Conservation (phyloP, 2,329 filamentous ascomycete species). For the Stemphylium vesicarium region DNA sequence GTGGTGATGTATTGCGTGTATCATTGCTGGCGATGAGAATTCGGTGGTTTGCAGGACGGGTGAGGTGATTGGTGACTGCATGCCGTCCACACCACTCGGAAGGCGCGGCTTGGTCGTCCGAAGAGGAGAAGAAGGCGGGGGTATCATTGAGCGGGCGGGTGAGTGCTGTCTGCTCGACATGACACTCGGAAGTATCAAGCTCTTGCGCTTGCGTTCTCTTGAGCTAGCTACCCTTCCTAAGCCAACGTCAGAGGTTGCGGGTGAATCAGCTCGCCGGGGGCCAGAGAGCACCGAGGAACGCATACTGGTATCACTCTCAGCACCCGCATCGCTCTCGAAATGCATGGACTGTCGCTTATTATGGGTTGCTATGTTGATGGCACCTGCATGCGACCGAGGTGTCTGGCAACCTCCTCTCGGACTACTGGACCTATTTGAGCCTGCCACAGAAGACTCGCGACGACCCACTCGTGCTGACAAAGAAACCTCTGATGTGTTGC, state of each 20-base stretch:
- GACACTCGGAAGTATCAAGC: constrained; percentile 79
- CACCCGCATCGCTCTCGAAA: constrained; percentile 81
- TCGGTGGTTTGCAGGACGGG: constrained; percentile 85
- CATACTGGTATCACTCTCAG: constrained; percentile 86
- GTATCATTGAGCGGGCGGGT: constrained; percentile 74
- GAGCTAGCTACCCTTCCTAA: constrained; percentile 78
- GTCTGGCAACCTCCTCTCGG: constrained; percentile 84
- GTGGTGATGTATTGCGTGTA: constrained; percentile 68
- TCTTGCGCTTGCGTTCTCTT: constrained; percentile 83
- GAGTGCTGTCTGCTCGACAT: constrained; percentile 87
- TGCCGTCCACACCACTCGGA: constrained; percentile 64
- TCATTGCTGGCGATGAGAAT: constrained; percentile 74
- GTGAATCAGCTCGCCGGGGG: constrained; percentile 81
- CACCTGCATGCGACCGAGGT: constrained; percentile 78
- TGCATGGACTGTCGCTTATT: constrained; percentile 79
- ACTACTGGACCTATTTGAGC: constrained; percentile 85
- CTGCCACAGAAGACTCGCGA: constrained; percentile 67
- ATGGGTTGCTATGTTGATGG: constrained; percentile 62
- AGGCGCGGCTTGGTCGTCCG: constrained; percentile 82
- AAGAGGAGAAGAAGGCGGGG: constrained; percentile 79
- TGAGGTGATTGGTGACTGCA: constrained; percentile 87
- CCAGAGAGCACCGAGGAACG: constrained; percentile 79
- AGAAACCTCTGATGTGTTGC: constrained; percentile 60
- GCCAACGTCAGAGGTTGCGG: constrained; percentile 79
- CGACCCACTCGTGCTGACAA: constrained; percentile 54